A percentile compares a stretch with the other conserved stretches of the same genome.
Evolutionary conservation across 2,329 filamentous ascomycete genomes (phyloP).

Genomic region (Calonectria pauciramosa): DNA sequence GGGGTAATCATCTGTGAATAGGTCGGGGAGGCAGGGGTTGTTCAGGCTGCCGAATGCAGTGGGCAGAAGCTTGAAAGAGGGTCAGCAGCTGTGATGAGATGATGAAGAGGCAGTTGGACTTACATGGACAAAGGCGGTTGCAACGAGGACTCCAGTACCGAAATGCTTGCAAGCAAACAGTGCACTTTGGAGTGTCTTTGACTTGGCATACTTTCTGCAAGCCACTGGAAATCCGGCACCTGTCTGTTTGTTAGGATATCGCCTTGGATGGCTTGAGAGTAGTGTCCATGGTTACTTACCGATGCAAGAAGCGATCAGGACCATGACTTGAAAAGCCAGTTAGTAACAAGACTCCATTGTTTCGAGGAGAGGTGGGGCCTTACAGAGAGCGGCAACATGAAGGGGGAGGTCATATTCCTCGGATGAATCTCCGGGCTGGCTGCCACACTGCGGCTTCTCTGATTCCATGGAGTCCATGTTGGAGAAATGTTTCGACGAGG

Average conservation of each 20-base stretch:
- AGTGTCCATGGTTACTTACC: slow-evolving; percentile 23
- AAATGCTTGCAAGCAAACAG: slow-evolving; percentile 77
- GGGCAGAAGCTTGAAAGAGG: slow-evolving; percentile 62
- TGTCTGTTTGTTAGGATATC: slow-evolving; percentile 23
- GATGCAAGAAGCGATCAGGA: slow-evolving; percentile 44
- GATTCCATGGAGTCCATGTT: slow-evolving; percentile 5
- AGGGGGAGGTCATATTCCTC: slow-evolving; percentile 45
- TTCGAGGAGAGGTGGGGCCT: slow-evolving; percentile 23
- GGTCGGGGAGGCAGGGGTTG: slow-evolving; percentile 69
- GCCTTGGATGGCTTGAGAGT: neutral
- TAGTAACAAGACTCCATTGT: neutral
- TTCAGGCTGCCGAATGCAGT: slow-evolving; percentile 69
- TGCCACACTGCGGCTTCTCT: slow-evolving; percentile 48
- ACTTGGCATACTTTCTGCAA: slow-evolving; percentile 68
- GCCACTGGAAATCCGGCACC: slow-evolving; percentile 67
- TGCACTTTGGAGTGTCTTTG: slow-evolving; percentile 68
- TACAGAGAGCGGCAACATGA: slow-evolving; percentile 50
- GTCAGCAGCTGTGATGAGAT: slow-evolving; percentile 14
- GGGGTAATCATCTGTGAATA: slow-evolving; percentile 72
- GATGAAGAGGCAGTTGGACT: slow-evolving; percentile 34
- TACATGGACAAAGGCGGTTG: slow-evolving; percentile 80
- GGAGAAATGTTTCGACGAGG: neutral
- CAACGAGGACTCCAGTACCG: slow-evolving; percentile 79
- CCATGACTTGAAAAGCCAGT: slow-evolving; percentile 38
- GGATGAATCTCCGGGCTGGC: neutral